phyloP scores from a whole-genome alignment of 495 filamentous ascomycete genomes.

The Gamarada debralockiae region DNA sequence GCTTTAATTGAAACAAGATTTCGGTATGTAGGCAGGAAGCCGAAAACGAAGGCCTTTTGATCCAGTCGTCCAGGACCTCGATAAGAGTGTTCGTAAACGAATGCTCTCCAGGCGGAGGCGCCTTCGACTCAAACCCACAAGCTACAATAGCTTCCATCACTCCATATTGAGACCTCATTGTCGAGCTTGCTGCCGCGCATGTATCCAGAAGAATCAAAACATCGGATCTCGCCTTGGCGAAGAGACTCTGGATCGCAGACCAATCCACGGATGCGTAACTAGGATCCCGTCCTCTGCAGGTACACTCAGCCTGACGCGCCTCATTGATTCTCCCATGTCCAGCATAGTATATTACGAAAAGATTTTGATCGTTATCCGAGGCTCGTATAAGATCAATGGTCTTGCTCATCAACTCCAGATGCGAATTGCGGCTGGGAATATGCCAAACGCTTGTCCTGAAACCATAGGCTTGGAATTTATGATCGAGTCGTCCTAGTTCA shows the following conservation, averaged over 20 bases:
- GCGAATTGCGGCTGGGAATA: too few relatives aligned
- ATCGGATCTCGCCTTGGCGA: conserved; percentile 46
- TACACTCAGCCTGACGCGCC: too few relatives aligned
- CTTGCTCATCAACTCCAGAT: too few relatives aligned
- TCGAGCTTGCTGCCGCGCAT: conserved; percentile 49
- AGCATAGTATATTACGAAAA: too few relatives aligned
- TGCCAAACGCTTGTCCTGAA: too few relatives aligned
- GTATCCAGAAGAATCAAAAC: conserved; percentile 52
- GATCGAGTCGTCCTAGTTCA: too few relatives aligned
- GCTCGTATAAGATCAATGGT: too few relatives aligned
- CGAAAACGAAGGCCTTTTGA: conserved; percentile 36
- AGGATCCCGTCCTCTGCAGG: too few relatives aligned
- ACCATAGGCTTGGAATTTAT: too few relatives aligned
- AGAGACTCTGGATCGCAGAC: conserved; percentile 49
- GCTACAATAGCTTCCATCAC: conserved; percentile 51
- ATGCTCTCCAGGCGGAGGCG: conserved; percentile 45
- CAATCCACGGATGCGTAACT: conserved; percentile 40
- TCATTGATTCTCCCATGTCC: too few relatives aligned
- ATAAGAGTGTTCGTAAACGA: conserved; percentile 49
- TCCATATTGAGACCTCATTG: conserved; percentile 42
- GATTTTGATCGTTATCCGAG: too few relatives aligned
- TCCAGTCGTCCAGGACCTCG: conserved; percentile 48
- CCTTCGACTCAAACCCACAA: conserved; percentile 49
- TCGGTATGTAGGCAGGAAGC: conserved; percentile 50
- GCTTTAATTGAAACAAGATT: conserved; percentile 46